Evolutionary conservation across 1,284 basidiomycete species (phyloP).

Genomic region (Cerioporus squamosus): DNA sequence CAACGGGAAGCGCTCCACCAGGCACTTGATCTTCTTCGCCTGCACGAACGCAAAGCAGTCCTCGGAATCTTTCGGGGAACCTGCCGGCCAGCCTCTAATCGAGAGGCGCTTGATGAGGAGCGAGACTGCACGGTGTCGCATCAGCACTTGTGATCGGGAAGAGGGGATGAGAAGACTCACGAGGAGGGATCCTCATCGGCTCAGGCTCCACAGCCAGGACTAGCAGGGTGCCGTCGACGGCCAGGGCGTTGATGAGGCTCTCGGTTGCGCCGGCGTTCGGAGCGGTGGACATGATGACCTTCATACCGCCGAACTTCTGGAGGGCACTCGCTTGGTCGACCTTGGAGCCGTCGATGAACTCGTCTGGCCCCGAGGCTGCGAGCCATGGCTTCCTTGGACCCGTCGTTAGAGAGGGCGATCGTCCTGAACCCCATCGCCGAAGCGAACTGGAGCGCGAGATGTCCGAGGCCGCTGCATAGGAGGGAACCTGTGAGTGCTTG

Average conservation of each 20-base stretch:
- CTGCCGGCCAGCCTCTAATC: slow-evolving; percentile 30
- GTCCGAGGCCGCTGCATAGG: slow-evolving; percentile 33
- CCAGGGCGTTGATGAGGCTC: slow-evolving; percentile 27
- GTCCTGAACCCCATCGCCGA: slow-evolving; percentile 35
- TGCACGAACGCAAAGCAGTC: slow-evolving; percentile 27
- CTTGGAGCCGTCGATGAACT: slow-evolving; percentile 32
- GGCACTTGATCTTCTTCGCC: slow-evolving; percentile 26
- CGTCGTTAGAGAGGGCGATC: slow-evolving; percentile 33
- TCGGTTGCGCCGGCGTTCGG: slow-evolving; percentile 25
- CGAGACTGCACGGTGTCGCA: slow-evolving; percentile 12
- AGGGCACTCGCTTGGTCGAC: slow-evolving; percentile 29
- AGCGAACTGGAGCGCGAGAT: slow-evolving; percentile 37
- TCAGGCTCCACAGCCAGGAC: slow-evolving; percentile 27
- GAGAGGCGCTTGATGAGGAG: slow-evolving; percentile 28
- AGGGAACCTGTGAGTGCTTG: not conserved
- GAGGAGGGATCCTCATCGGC: slow-evolving; percentile 21
- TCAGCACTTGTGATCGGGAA: not conserved
- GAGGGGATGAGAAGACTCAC: slow-evolving; percentile 1
- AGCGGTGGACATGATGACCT: slow-evolving; percentile 33
- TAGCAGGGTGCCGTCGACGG: slow-evolving; percentile 29
- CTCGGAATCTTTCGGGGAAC: slow-evolving; percentile 30
- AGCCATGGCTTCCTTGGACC: slow-evolving; percentile 34
- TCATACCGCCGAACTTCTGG: slow-evolving; percentile 32
- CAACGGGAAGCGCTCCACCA: slow-evolving; percentile 33
- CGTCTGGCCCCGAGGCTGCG: slow-evolving; percentile 33